These are phyloP conservation scores for Epipyxis sp. DNA, from an alignment of 108 stramenopile species.

Conservation along the genomic window DNA sequence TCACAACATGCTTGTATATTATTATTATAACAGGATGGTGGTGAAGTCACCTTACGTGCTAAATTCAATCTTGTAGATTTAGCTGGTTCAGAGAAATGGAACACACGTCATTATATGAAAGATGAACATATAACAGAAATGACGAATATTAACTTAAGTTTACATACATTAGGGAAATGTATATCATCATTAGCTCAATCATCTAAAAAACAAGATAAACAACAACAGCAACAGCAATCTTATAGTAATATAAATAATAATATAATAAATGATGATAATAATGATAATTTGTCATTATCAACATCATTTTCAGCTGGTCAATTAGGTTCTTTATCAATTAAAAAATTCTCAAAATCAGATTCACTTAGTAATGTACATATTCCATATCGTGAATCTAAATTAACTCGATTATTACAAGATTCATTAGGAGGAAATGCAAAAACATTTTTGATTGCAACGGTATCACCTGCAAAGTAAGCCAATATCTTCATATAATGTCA, in stretches of 20 bases:
- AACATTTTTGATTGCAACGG: constrained; percentile 81
- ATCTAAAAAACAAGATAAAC: background rate
- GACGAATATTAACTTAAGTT: constrained; percentile 60
- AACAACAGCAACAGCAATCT: background rate
- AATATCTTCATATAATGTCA: too few species aligned
- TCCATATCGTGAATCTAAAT: constrained; percentile 81
- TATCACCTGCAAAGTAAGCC: constrained; percentile 87
- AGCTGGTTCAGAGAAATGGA: constrained; percentile 66
- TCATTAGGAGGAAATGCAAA: constrained; percentile 84
- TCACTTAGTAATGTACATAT: constrained; percentile 39
- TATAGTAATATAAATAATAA: constrained; percentile 31
- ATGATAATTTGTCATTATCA: background rate
- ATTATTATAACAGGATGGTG: constrained; percentile 48
- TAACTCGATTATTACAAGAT: constrained; percentile 88
- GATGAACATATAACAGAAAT: constrained; percentile 52
- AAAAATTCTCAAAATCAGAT: constrained; percentile 66
- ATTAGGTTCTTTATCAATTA: constrained; percentile 71
- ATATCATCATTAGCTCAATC: constrained; percentile 52
- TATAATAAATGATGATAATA: background rate
- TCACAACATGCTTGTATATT: background rate
- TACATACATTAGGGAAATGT: constrained; percentile 61
- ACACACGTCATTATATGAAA: constrained; percentile 56
- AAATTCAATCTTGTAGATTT: constrained; percentile 92
- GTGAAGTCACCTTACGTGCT: constrained; percentile 67
- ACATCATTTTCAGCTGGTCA: constrained; percentile 47